These are phyloP conservation scores for Coemansia sp. DNA, from an alignment of 192 early-diverging fungal genomes.

Conservation along the genomic window DNA sequence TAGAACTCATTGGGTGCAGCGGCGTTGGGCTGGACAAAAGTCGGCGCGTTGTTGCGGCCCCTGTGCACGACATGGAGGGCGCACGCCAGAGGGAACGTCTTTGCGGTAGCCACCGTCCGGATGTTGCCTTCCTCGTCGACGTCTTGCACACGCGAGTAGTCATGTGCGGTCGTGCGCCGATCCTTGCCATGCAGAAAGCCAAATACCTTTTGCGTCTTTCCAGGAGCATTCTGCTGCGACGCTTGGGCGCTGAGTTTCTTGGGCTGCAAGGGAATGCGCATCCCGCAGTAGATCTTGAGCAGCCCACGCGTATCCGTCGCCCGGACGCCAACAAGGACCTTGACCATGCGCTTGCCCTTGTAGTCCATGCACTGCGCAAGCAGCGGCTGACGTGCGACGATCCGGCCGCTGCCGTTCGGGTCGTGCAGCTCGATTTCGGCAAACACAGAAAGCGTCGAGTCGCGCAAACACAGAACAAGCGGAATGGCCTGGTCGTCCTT, in stretches of 20 bases:
- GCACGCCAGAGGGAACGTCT: conserved; percentile 54
- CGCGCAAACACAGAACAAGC: conserved; percentile 51
- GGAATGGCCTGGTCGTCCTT: conserved; percentile 49
- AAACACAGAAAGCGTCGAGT: conserved; percentile 47
- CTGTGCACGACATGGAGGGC: conserved; percentile 40
- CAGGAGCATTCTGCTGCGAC: background rate
- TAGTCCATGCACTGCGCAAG: conserved; percentile 59
- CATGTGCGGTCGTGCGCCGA: conserved; percentile 34
- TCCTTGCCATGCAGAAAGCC: conserved; percentile 48
- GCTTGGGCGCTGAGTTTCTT: conserved; percentile 19
- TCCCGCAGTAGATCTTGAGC: conserved; percentile 57
- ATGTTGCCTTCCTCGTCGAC: conserved; percentile 52
- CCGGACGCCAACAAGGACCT: conserved; percentile 50
- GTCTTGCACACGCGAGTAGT: conserved; percentile 52
- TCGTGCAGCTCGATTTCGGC: conserved; percentile 60
- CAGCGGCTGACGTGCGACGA: conserved; percentile 51
- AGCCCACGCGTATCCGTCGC: conserved; percentile 43
- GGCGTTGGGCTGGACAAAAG: conserved; percentile 55
- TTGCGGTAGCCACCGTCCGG: conserved; percentile 38
- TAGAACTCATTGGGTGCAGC: conserved; percentile 55
- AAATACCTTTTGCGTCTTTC: conserved; percentile 42
- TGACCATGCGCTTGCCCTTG: conserved; percentile 56
- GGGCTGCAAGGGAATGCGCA: conserved; percentile 36
- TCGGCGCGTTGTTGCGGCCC: conserved; percentile 40
- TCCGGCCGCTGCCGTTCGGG: conserved; percentile 51